Base-by-base conservation (phyloP, 805 yeast genomes). In the Sugiyamaella chiloensis region DNA sequence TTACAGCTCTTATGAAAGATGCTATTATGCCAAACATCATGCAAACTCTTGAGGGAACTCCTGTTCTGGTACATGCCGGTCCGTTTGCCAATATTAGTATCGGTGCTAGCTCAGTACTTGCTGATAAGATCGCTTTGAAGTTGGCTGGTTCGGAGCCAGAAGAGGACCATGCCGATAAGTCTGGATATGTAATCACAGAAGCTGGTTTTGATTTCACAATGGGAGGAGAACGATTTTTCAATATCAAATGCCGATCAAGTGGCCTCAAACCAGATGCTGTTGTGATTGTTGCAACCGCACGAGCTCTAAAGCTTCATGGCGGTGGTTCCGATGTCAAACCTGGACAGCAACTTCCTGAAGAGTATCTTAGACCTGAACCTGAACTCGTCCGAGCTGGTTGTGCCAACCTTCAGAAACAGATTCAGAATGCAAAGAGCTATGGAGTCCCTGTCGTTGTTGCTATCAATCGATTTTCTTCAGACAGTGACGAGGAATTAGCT, bases 121-220 rank as follows among this genome's bases (percentile, higher is more conserved):
- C 98, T 48, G 99, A 91, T 66, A 82, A 82, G 66, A 79, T 91
- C 69, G 99, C 96, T 4, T 75, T 91, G 63, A 89, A 91, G 70
- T 79, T 91, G 58, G 89, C 95, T 14, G 93, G 93, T 59, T 72
- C 79, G 29, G 76, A 74, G 45, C 68, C 71, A 35, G 68, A 73
- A 61, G 67, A 64, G 48, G 64, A 63, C 40, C 60, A 52, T 37
- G 59, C 54, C 17, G 65, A 64, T 44, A 56, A 60, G 42, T 62
- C 63, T 24, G 98, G 98, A 56, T 91, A 79, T 64, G 98, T 89
- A 47, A 87, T 91, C 52, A 91, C 99, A 43, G 99, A 91, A 69
- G 97, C 98, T 32, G 99, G 99, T 45, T 91, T 91, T 71, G 98
- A 91, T 69, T 91, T 93, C 75, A 91, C 97, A 42, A 91, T 91